Evolutionary conservation across 1,139 yeast genomes (phyloP).

Genomic region (Wickerhamomyces sp.): DNA sequence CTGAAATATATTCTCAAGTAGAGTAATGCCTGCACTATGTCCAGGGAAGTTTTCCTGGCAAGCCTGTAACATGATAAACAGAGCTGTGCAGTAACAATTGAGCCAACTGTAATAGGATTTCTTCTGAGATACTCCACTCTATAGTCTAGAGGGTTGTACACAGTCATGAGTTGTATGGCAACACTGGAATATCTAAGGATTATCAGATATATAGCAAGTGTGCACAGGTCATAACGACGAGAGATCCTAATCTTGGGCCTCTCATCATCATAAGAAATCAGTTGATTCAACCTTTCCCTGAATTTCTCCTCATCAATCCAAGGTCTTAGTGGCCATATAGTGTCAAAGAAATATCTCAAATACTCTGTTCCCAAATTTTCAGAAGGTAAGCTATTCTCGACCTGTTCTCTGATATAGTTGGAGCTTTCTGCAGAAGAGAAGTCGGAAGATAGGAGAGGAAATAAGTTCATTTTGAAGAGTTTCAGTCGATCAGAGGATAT

Average conservation of each 20-base stretch:
- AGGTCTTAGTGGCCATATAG: conserved; percentile 39
- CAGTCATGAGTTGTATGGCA: conserved; percentile 9
- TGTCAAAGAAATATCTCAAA: conserved; percentile 32
- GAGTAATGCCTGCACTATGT: conserved; percentile 33
- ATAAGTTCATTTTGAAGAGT: conserved; percentile 1
- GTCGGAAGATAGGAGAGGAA: conserved; percentile 1
- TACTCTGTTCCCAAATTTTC: conserved; percentile 26
- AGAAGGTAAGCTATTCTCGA: conserved; percentile 29
- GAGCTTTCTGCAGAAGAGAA: conserved; percentile 1
- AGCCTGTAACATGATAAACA: conserved; percentile 28
- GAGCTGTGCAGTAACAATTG: conserved; percentile 26
- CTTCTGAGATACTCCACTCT: conserved; percentile 15
- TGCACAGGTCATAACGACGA: conserved; percentile 30
- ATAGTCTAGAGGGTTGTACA: not conserved
- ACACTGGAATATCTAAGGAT: conserved; percentile 34
- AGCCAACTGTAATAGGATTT: conserved; percentile 30
- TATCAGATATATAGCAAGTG: conserved; percentile 36
- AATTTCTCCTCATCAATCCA: conserved; percentile 34
- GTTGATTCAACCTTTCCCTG: conserved; percentile 11
- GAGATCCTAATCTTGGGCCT: not conserved
- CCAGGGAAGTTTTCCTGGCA: conserved; percentile 28
- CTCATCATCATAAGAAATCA: conserved; percentile 3
- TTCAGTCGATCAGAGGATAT: conserved; percentile 8
- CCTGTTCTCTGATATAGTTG: conserved; percentile 1
- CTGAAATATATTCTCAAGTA: conserved; percentile 31